Conservation (phyloP, 2,329 filamentous ascomycete genomes). For the Cadophora luteo-olivacea region DNA sequence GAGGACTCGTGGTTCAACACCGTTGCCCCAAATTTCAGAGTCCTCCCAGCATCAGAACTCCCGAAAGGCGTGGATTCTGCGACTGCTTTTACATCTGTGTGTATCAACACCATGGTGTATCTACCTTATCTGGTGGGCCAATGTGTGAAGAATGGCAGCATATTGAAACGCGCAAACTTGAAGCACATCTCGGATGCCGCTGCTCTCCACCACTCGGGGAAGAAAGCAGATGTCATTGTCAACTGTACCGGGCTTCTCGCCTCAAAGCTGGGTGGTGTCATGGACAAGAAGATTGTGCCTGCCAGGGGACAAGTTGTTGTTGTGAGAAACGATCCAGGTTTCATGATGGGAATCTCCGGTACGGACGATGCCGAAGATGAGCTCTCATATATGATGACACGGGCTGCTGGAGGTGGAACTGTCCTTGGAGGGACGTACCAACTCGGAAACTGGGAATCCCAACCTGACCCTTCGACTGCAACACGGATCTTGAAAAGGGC, state of each 20-base stretch:
- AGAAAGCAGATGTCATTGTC: slow-evolving; percentile 71
- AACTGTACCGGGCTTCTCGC: slow-evolving; percentile 87
- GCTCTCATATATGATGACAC: slow-evolving; percentile 70
- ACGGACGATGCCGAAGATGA: slow-evolving; percentile 71
- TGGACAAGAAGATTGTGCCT: slow-evolving; percentile 75
- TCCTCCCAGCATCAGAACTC: slow-evolving; percentile 63
- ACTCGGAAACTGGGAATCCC: slow-evolving; percentile 67
- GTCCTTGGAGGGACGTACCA: slow-evolving; percentile 73
- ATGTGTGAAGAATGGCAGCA: slow-evolving; percentile 74
- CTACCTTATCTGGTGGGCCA: slow-evolving; percentile 83
- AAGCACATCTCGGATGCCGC: slow-evolving; percentile 75
- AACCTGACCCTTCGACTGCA: slow-evolving; percentile 67
- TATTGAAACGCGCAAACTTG: slow-evolving; percentile 67
- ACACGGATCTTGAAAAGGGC: slow-evolving; percentile 71
- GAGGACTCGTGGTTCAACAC: slow-evolving; percentile 67
- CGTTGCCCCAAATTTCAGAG: slow-evolving; percentile 72
- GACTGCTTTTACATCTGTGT: slow-evolving; percentile 79
- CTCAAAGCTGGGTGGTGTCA: slow-evolving; percentile 79
- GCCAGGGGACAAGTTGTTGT: slow-evolving; percentile 79
- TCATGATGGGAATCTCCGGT: slow-evolving; percentile 67
- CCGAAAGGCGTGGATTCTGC: slow-evolving; percentile 71
- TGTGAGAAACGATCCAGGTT: slow-evolving; percentile 67
- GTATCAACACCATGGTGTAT: slow-evolving; percentile 89
- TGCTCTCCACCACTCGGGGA: slow-evolving; percentile 60
- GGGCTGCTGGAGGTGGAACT: slow-evolving; percentile 70